Percentiles rank a stretch among this genome's conserved stretches.
Evolutionary conservation across 768 basidiomycete species (phyloP).

Genomic region (Amanita fuliginea): DNA sequence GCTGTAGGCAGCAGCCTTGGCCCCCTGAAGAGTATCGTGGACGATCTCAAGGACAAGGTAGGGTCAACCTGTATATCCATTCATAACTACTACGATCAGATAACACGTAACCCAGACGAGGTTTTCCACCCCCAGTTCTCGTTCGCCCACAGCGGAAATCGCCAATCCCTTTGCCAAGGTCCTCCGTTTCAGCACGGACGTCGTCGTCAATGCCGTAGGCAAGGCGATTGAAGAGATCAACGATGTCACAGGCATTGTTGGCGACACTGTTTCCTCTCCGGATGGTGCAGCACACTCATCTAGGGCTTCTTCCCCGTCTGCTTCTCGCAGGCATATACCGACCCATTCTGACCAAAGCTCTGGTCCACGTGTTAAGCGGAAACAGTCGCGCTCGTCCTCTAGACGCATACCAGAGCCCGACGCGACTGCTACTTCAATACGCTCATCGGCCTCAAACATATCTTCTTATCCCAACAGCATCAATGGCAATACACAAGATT

Average conservation of each 20-base stretch:
- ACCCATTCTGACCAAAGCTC: constrained; percentile 30
- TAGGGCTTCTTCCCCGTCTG: constrained; percentile 8
- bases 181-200: constrained; percentile 21
- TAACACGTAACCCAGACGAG: constrained; percentile 12
- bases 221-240: constrained; percentile 3
- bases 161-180: constrained; percentile 50
- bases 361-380: constrained; percentile 34
- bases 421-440: constrained; percentile 13
- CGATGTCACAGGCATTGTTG: not conserved
- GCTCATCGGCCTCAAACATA: not conserved
- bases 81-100: not conserved
- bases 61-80: not conserved
- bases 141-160: constrained; percentile 31
- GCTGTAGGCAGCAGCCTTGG: constrained; percentile 17
- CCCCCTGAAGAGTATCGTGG: constrained; percentile 64
- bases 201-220: constrained; percentile 8
- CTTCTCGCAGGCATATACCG: constrained; percentile 37
- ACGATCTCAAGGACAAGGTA: constrained; percentile 65
- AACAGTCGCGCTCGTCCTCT: constrained; percentile 41
- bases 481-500: constrained; percentile 11
- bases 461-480: not conserved
- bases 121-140: constrained; percentile 27
- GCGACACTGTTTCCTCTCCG: not conserved
- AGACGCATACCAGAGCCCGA: constrained; percentile 19
- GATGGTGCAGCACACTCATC: not conserved